A percentile compares a stretch with the other conserved stretches of the same genome.
These are phyloP conservation scores for Neurospora tetraspora DNA, from an alignment of 495 filamentous ascomycete genomes.

Conservation along the genomic window DNA sequence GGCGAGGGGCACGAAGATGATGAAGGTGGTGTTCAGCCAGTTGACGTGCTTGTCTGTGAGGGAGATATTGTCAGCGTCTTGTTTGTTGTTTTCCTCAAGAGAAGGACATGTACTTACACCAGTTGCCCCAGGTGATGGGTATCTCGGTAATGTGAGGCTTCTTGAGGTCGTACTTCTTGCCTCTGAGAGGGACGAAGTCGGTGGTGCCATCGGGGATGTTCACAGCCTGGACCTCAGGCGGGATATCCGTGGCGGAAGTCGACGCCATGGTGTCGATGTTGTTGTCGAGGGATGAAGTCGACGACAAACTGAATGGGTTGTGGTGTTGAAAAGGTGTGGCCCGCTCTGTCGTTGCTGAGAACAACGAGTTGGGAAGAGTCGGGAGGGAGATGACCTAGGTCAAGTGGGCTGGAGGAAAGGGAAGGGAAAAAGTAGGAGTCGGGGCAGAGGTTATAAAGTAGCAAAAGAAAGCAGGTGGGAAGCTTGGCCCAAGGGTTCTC, in stretches of 20 bases:
- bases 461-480: neutral
- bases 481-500: neutral
- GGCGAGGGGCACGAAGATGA: slow-evolving; percentile 70
- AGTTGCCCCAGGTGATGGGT: slow-evolving; percentile 76
- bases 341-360: neutral
- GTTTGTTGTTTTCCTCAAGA: neutral
- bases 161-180: slow-evolving; percentile 35
- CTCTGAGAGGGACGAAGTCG: slow-evolving; percentile 36
- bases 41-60: slow-evolving; percentile 76
- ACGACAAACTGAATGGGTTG: neutral
- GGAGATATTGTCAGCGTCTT: neutral
- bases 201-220: slow-evolving; percentile 39
- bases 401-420: neutral
- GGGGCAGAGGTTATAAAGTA: neutral
- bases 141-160: slow-evolving; percentile 46
- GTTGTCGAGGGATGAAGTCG: neutral
- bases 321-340: neutral
- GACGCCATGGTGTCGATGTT: slow-evolving; percentile 31
- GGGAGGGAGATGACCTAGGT: neutral
- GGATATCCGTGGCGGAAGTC: slow-evolving; percentile 19
- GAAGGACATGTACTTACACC: slow-evolving; percentile 28
- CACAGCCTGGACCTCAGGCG: slow-evolving; percentile 20
- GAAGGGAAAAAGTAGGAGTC: neutral
- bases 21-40: slow-evolving; percentile 84
- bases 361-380: neutral